These are phyloP conservation scores for Heterobasidion occidentale DNA, from an alignment of 1,284 basidiomycete genomes.

Conservation along the genomic window DNA sequence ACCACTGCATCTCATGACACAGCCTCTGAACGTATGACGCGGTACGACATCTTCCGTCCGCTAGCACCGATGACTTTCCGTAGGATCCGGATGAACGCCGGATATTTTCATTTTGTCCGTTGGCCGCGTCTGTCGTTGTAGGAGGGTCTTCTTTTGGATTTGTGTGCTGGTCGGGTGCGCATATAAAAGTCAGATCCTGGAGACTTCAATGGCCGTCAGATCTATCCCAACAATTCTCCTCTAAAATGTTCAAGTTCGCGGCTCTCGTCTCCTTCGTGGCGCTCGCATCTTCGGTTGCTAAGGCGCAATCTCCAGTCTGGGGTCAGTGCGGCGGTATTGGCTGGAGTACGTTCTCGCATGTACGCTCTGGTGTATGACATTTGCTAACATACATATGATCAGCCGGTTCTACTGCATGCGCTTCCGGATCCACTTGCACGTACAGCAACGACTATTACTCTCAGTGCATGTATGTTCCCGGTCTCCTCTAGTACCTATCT, in stretches of 20 bases:
- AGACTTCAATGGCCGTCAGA: background rate
- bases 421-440: slow-evolving; percentile 28
- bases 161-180: background rate
- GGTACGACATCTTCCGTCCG: slow-evolving; percentile 13
- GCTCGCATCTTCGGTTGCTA: slow-evolving; percentile 31
- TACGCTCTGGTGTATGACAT: background rate
- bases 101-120: slow-evolving; percentile 19
- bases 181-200: slow-evolving; percentile 2
- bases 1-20: slow-evolving; percentile 15
- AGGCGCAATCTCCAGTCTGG: slow-evolving; percentile 33
- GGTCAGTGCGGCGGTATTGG: slow-evolving; percentile 46
- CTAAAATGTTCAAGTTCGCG: slow-evolving; percentile 40
- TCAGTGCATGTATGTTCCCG: slow-evolving; percentile 43
- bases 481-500: slow-evolving; percentile 1
- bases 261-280: slow-evolving; percentile 38
- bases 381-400: slow-evolving; percentile 1
- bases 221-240: slow-evolving; percentile 8
- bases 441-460: slow-evolving; percentile 43
- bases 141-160: slow-evolving; percentile 1
- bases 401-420: slow-evolving; percentile 43
- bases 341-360: slow-evolving; percentile 29
- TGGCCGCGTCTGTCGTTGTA: slow-evolving; percentile 6
- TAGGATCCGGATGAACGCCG: slow-evolving; percentile 34
- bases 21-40: background rate
- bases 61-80: slow-evolving; percentile 37